Conservation (phyloP, 768 basidiomycete genomes). For the Agaricus blazei region DNA sequence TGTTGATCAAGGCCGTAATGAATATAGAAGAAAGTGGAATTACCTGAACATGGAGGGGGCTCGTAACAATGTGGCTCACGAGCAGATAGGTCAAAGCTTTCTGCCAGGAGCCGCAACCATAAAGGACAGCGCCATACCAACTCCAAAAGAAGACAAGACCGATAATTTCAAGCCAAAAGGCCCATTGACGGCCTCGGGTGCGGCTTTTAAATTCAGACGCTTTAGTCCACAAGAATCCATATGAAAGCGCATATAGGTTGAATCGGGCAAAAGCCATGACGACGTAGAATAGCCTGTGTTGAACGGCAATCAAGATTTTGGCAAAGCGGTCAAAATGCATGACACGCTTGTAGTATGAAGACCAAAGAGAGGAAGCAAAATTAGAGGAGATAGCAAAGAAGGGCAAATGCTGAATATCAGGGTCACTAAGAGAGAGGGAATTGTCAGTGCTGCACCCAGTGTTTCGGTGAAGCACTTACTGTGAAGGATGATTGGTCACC, state of each 20-base stretch:
- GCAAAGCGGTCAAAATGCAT: constrained; percentile 75
- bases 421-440: constrained; percentile 47
- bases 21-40: constrained; percentile 15
- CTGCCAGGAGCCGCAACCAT: constrained; percentile 66
- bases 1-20: not conserved
- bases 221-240: constrained; percentile 63
- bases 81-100: constrained; percentile 70
- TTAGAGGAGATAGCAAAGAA: constrained; percentile 90
- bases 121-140: constrained; percentile 77
- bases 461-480: constrained; percentile 44
- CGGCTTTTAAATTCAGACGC: constrained; percentile 55
- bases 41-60: constrained; percentile 94
- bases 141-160: constrained; percentile 82
- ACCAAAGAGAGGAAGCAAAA: constrained; percentile 85
- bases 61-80: constrained; percentile 80
- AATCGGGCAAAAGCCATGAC: constrained; percentile 88
- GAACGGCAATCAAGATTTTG: constrained; percentile 59
- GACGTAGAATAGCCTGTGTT: constrained; percentile 92
- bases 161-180: constrained; percentile 69
- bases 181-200: constrained; percentile 69
- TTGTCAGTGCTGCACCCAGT: not conserved
- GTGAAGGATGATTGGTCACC: constrained; percentile 95
- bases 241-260: constrained; percentile 91
- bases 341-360: constrained; percentile 89
- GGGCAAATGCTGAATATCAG: constrained; percentile 84